phyloP scores from a whole-genome alignment of 768 basidiomycete species.

The Podaxis pistillaris region DNA sequence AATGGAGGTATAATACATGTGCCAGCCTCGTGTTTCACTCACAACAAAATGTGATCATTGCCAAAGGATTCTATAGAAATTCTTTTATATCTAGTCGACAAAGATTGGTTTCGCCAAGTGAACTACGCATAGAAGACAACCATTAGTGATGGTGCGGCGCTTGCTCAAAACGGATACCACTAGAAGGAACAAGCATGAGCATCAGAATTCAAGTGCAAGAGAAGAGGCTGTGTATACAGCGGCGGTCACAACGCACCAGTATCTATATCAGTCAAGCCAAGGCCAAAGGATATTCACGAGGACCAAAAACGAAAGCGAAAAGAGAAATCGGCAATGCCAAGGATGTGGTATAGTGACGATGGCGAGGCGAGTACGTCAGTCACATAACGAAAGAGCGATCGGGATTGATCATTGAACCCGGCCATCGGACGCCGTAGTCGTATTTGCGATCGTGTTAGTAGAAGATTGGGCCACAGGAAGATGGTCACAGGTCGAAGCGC shows the following conservation, averaged over 20 bases:
- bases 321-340: background rate
- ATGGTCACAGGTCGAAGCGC: background rate
- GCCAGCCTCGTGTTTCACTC: slow-evolving; percentile 18
- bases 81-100: background rate
- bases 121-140: background rate
- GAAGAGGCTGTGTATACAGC: slow-evolving; percentile 1
- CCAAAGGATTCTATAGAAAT: background rate
- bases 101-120: background rate
- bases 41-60: background rate
- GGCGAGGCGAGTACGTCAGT: background rate
- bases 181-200: slow-evolving; percentile 30
- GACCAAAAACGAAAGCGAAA: background rate
- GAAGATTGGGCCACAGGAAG: background rate
- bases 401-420: background rate
- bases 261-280: slow-evolving; percentile 23
- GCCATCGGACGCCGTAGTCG: background rate
- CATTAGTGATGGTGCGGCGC: slow-evolving; percentile 70
- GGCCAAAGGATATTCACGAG: background rate
- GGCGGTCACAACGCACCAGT: slow-evolving; percentile 31
- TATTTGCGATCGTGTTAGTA: background rate
- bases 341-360: background rate
- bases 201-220: slow-evolving; percentile 12
- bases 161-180: slow-evolving; percentile 90
- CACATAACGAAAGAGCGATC: background rate
- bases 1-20: background rate